These are phyloP conservation scores for Parmelia sp. DNA, from an alignment of 495 filamentous ascomycete species.

Conservation along the genomic window DNA sequence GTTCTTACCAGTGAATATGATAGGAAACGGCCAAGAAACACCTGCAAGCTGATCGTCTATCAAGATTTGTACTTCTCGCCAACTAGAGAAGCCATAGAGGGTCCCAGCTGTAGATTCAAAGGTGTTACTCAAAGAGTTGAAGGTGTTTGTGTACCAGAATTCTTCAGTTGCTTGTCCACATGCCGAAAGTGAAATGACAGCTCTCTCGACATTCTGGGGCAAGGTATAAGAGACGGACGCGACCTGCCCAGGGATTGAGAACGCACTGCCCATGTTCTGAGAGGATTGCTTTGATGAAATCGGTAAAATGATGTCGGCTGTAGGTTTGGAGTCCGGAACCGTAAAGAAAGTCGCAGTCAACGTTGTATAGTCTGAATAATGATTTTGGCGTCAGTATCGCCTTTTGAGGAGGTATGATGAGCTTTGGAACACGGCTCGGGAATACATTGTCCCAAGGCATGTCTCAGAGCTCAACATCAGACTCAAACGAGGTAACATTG, in stretches of 20 bases:
- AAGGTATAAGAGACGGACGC: slow-evolving; percentile 51
- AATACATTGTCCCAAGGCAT: too few species aligned
- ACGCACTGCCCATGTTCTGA: slow-evolving; percentile 55
- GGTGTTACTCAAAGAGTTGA: slow-evolving; percentile 54
- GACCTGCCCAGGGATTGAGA: slow-evolving; percentile 59
- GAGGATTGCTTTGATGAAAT: slow-evolving; percentile 58
- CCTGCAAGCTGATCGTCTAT: slow-evolving; percentile 73
- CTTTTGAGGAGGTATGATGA: too few species aligned
- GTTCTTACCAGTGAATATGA: slow-evolving; percentile 91
- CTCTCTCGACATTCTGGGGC: slow-evolving; percentile 58
- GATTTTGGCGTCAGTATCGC: too few species aligned
- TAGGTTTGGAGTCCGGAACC: slow-evolving; percentile 37
- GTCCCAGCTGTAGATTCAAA: slow-evolving; percentile 52
- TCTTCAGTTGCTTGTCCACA: slow-evolving; percentile 75
- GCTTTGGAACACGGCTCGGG: too few species aligned
- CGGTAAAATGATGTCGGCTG: slow-evolving; percentile 65
- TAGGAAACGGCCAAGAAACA: slow-evolving; percentile 76
- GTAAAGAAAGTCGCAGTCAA: slow-evolving; percentile 72
- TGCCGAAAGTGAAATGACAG: slow-evolving; percentile 68
- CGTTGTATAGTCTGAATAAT: too few species aligned
- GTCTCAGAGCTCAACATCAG: too few species aligned
- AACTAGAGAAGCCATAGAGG: slow-evolving; percentile 68
- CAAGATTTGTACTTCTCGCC: slow-evolving; percentile 69
- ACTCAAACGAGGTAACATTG: too few species aligned
- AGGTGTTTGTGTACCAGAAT: slow-evolving; percentile 85